Conservation (phyloP, 805 yeast species). For the Candida coleopterorum region DNA sequence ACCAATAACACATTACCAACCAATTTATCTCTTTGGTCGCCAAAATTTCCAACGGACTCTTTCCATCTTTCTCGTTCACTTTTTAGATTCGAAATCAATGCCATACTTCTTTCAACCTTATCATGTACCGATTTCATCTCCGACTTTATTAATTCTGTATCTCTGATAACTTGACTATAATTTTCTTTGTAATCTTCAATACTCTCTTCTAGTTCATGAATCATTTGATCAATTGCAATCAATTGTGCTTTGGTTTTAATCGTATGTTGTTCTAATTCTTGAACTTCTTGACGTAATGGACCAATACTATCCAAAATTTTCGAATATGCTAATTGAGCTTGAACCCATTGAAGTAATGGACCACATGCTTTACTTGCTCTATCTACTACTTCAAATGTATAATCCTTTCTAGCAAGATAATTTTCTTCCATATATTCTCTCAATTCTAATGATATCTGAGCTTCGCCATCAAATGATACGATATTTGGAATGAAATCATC, state of each 20-base stretch:
- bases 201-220: conserved; percentile 62
- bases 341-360: conserved; percentile 83
- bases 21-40: conserved; percentile 38
- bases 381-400: conserved; percentile 66
- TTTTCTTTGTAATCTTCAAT: conserved; percentile 63
- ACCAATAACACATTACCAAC: conserved; percentile 64
- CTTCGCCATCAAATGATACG: conserved; percentile 64
- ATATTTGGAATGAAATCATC: conserved; percentile 87
- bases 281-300: conserved; percentile 69
- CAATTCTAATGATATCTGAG: conserved; percentile 50
- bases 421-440: conserved; percentile 51
- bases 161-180: conserved; percentile 74
- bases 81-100: conserved; percentile 58
- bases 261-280: conserved; percentile 53
- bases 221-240: conserved; percentile 77
- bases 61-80: conserved; percentile 75
- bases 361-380: conserved; percentile 96
- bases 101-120: conserved; percentile 59
- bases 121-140: conserved; percentile 61
- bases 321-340: conserved; percentile 81
- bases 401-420: conserved; percentile 61
- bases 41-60: conserved; percentile 49
- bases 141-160: conserved; percentile 66
- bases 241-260: conserved; percentile 61
- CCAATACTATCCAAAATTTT: conserved; percentile 63